Evolutionary conservation across 345 rosid genomes (phyloP), one percentile per base, ranked within the genome.

Genomic region (Salix caprea): DNA sequence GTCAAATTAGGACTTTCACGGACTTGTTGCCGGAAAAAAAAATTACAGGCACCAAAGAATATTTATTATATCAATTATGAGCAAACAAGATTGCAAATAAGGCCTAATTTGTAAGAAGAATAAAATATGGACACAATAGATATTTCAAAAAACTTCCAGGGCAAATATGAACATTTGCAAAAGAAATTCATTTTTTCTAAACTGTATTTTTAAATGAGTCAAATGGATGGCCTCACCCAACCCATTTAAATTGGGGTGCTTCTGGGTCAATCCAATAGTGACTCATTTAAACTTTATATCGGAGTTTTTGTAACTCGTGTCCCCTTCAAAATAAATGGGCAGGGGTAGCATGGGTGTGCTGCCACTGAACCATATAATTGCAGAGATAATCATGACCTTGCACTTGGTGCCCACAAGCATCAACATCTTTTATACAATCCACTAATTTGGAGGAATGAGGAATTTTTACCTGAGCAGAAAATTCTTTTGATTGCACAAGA

Each of bases 401-500:
- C 44, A 36, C 70, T 8, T 4, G 42, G 42, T 8, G 21, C 42
- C 70, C 70, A 21, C 70, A 19, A 32, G 12, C n/a, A 37, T 67
- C 11, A 36, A 19, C 40, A 66, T 34, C 69, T 67, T 34, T 16
- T 18, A 67, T 67, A 34, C n/a, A n/a, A 16, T 39, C 12, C 46
- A 16, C 23, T 19, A 8, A 3, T 3, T 36, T 67, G 46, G 0
- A 7, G 36, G 15, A 58, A 37, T 3, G n/a, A 58, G 26, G 30
- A 37, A 26, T 12, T 71, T 1, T n/a, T 84, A 91, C 96, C 93
- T 90, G 96, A 76, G 93, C 96, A 26, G 96, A 91, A 77, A 91
- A 91, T 77, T 90, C 96, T 78, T 91, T 91, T 15, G 96, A 91
- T 71, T 91, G 96, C 79, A 91, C 97, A 67, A 96, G 97, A 81